These are phyloP conservation scores for Nemania sp. DNA, from an alignment of 2,329 filamentous ascomycete genomes.

Conservation along the genomic window DNA sequence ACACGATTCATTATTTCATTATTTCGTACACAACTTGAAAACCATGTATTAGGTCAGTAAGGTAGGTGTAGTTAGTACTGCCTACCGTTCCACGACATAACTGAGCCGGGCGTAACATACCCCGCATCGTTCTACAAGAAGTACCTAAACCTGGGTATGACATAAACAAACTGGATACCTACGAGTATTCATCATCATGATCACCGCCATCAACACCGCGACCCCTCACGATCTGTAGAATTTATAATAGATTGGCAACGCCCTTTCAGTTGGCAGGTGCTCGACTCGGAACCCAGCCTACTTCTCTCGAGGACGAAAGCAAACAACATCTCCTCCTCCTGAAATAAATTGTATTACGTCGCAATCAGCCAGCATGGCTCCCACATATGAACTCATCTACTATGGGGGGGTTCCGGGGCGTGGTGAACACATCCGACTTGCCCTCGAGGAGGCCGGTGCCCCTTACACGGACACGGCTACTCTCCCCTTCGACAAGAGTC, in stretches of 20 bases:
- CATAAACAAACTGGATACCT: not conserved
- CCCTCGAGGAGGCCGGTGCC: slow-evolving; percentile 68
- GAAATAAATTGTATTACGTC: not conserved
- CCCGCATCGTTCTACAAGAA: slow-evolving; percentile 4
- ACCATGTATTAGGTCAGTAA: too few relatives aligned
- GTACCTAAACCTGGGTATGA: not conserved
- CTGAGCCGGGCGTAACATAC: slow-evolving; percentile 1
- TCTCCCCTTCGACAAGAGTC: slow-evolving; percentile 41
- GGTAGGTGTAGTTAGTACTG: too few relatives aligned
- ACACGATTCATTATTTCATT: too few relatives aligned
- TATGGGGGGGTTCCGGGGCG: slow-evolving; percentile 72
- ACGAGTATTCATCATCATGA: not conserved
- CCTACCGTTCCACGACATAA: too few relatives aligned
- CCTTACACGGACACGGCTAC: slow-evolving; percentile 63
- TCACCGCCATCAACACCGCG: too few relatives aligned
- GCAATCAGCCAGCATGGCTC: slow-evolving; percentile 15
- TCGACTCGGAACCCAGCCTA: not conserved
- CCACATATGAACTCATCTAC: slow-evolving; percentile 67
- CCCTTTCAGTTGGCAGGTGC: too few relatives aligned
- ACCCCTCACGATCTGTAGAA: not conserved
- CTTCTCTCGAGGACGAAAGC: not conserved
- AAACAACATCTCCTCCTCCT: not conserved
- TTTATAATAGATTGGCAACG: too few relatives aligned
- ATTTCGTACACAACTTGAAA: too few relatives aligned
- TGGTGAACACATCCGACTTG: slow-evolving; percentile 73